Evolutionary conservation across 31 red algal genomes (phyloP).

Genomic region (Asparagopsis taxiformis): DNA sequence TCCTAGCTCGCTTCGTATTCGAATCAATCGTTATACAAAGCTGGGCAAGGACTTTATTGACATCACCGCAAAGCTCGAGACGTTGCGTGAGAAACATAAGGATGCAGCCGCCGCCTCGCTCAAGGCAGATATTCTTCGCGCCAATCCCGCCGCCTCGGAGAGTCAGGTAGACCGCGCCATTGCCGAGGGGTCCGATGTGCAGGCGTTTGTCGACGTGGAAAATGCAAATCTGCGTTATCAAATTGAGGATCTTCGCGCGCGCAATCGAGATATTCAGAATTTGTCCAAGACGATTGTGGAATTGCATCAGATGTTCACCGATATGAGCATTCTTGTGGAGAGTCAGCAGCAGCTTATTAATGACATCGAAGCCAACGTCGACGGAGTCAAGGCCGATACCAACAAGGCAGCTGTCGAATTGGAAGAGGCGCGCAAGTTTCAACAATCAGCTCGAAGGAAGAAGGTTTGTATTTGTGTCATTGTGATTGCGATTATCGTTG

Average conservation of each 20-base stretch:
- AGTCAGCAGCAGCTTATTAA: slow-evolving; percentile 90
- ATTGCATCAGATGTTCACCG: slow-evolving; percentile 96
- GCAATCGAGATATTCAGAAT: slow-evolving; percentile 75
- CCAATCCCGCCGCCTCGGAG: slow-evolving; percentile 41
- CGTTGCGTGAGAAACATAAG: slow-evolving; percentile 47
- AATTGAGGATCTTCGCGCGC: slow-evolving; percentile 58
- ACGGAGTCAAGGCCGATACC: slow-evolving; percentile 55
- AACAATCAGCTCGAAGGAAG: slow-evolving; percentile 68
- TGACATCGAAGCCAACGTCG: slow-evolving; percentile 90
- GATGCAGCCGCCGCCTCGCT: slow-evolving; percentile 31
- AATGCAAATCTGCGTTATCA: slow-evolving; percentile 30
- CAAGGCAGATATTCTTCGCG: slow-evolving; percentile 38
- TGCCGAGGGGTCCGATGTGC: slow-evolving; percentile 20
- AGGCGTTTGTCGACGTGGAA: slow-evolving; percentile 24
- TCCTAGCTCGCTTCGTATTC: slow-evolving; percentile 45
- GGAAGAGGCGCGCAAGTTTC: slow-evolving; percentile 52
- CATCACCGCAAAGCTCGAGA: slow-evolving; percentile 49
- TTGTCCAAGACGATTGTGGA: slow-evolving; percentile 77
- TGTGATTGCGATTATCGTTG: slow-evolving; percentile 50
- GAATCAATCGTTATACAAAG: slow-evolving; percentile 49
- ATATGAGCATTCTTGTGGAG: slow-evolving; percentile 89
- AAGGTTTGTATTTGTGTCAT: slow-evolving; percentile 58
- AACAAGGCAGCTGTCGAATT: slow-evolving; percentile 72
- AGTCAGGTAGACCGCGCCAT: slow-evolving; percentile 50
- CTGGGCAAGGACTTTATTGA: slow-evolving; percentile 70